These are phyloP conservation scores for Drechslerella coelobrocha DNA, from an alignment of 2,329 filamentous ascomycete species.

Conservation along the genomic window DNA sequence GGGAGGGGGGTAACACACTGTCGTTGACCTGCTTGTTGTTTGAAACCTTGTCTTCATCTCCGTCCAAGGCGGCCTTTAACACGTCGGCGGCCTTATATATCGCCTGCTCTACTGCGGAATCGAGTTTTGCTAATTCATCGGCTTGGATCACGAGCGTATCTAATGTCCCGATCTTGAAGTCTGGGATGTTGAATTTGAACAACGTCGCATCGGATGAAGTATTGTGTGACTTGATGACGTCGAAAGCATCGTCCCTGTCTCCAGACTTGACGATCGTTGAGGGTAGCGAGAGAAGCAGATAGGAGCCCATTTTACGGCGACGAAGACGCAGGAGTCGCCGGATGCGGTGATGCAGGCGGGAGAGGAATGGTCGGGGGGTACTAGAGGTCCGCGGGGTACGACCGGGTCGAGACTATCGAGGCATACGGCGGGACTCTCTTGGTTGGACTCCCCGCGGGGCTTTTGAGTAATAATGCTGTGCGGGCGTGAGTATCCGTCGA, in stretches of 20 bases:
- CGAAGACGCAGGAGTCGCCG: conserved; percentile 36
- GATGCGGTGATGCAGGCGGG: conserved; percentile 27
- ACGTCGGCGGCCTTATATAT: conserved; percentile 89
- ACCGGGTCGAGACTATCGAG: conserved; percentile 50
- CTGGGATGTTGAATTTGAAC: conserved; percentile 79
- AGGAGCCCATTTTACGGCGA: conserved; percentile 63
- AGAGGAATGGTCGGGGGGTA: conserved; percentile 35
- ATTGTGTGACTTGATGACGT: conserved; percentile 75
- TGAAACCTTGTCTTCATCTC: conserved; percentile 79
- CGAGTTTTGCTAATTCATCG: conserved; percentile 90
- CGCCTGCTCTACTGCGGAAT: conserved; percentile 77
- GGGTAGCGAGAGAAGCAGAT: conserved; percentile 88
- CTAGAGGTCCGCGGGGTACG: conserved; percentile 48
- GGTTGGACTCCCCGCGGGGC: neutral
- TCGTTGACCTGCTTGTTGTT: conserved; percentile 94
- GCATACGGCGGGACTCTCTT: conserved; percentile 44
- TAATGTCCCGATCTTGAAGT: conserved; percentile 97
- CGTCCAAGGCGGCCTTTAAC: conserved; percentile 79
- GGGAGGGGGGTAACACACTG: conserved; percentile 66
- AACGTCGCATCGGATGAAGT: conserved; percentile 77
- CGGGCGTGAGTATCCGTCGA: conserved; percentile 10
- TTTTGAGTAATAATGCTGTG: neutral
- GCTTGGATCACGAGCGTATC: conserved; percentile 95
- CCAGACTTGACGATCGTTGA: conserved; percentile 82
- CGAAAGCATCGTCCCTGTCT: conserved; percentile 80